Percentiles rank a stretch among this genome's conserved stretches.
These are phyloP conservation scores for Raddia guianensis DNA, from an alignment of 176 grass and related monocot genomes.

Conservation along the genomic window DNA sequence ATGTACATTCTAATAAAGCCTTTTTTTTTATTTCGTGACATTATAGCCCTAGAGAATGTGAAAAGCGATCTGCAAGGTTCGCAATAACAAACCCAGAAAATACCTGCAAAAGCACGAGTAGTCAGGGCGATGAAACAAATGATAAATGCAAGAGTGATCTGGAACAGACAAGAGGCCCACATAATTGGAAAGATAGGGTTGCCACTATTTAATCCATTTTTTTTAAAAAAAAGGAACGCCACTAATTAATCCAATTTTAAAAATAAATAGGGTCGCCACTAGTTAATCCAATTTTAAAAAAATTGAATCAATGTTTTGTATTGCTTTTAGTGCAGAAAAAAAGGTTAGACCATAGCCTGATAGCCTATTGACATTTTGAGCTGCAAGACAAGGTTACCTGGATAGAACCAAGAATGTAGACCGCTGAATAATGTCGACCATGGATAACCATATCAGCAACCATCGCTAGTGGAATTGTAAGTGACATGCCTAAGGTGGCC, in stretches of 20 bases:
- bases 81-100: conserved; percentile 97
- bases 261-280: neutral
- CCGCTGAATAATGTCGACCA: conserved; percentile 86
- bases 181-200: neutral
- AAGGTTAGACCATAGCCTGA: neutral
- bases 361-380: conserved; percentile 1
- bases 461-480: conserved; percentile 97
- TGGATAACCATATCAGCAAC: conserved; percentile 97
- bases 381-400: conserved; percentile 58
- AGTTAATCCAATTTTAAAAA: neutral
- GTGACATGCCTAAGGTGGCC: conserved; percentile 95
- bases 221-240: neutral
- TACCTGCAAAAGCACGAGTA: conserved; percentile 58
- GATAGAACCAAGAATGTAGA: conserved; percentile 91
- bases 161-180: neutral
- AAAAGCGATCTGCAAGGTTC: conserved; percentile 72
- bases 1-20: conserved; percentile 16
- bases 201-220: neutral
- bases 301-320: neutral
- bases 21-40: conserved; percentile 14
- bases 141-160: conserved; percentile 6
- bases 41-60: conserved; percentile 73
- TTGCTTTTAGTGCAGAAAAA: neutral
- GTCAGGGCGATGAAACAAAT: conserved; percentile 12
- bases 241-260: neutral